A percentile compares a stretch with the other conserved stretches of the same genome.
These are phyloP conservation scores for Cytospora paraplurivora DNA, from an alignment of 2,329 filamentous ascomycete genomes.

Conservation along the genomic window DNA sequence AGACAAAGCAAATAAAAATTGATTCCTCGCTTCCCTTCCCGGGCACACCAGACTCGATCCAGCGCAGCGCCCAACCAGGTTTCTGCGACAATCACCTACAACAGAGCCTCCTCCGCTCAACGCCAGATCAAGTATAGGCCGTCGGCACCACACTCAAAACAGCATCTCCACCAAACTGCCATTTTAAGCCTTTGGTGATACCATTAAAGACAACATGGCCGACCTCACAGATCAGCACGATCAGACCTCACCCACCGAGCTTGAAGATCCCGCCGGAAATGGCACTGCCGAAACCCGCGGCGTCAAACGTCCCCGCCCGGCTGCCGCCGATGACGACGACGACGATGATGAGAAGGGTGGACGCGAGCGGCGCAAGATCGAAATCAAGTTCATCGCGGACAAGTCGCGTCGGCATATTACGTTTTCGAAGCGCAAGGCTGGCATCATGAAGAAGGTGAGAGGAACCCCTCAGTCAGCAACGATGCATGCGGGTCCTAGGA, in stretches of 20 bases:
- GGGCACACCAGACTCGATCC: slow-evolving; percentile 51
- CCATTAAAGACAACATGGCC: slow-evolving; percentile 60
- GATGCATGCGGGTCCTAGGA: not conserved
- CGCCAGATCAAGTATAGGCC: slow-evolving; percentile 68
- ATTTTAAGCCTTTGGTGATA: slow-evolving; percentile 56
- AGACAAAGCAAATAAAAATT: slow-evolving; percentile 45
- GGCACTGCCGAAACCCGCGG: slow-evolving; percentile 73
- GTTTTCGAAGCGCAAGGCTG: slow-evolving; percentile 99
- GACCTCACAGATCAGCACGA: slow-evolving; percentile 80
- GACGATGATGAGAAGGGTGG: slow-evolving; percentile 97
- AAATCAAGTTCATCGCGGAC: slow-evolving; percentile 99
- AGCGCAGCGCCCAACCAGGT: slow-evolving; percentile 55
- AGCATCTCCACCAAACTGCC: slow-evolving; percentile 63
- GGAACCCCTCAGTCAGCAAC: not conserved
- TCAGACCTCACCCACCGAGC: slow-evolving; percentile 72
- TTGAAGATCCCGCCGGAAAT: slow-evolving; percentile 72
- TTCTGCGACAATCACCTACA: slow-evolving; percentile 54
- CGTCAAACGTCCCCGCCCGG: slow-evolving; percentile 84
- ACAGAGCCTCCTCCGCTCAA: slow-evolving; percentile 52
- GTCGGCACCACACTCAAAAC: slow-evolving; percentile 66
- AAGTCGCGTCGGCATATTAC: slow-evolving; percentile 99
- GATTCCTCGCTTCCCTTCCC: slow-evolving; percentile 51
- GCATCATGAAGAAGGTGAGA: slow-evolving; percentile 98
- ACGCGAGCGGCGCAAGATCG: slow-evolving; percentile 98
- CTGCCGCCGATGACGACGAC: slow-evolving; percentile 87